Evolutionary conservation across 257 asterid species (phyloP).

Genomic region (Forsythia suspensa): DNA sequence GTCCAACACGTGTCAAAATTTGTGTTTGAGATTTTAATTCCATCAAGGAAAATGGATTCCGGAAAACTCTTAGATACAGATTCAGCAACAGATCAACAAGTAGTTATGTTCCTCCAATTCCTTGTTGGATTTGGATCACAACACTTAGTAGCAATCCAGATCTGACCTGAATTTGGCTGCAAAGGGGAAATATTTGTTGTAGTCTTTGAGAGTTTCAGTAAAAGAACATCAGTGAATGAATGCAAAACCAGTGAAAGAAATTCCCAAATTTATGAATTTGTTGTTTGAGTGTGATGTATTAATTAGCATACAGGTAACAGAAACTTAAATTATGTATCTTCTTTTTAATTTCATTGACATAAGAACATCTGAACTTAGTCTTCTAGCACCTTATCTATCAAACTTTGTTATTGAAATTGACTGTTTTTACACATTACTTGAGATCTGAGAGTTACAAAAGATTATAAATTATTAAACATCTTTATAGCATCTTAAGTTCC

Average conservation of each 20-base stretch:
- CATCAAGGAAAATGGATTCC: background rate
- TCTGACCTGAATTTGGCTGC: background rate
- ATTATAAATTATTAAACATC: background rate
- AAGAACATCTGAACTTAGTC: background rate
- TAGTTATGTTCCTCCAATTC: background rate
- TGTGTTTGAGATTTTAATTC: background rate
- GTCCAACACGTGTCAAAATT: background rate
- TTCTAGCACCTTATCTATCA: background rate
- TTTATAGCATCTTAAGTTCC: constrained; percentile 11
- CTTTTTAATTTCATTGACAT: background rate
- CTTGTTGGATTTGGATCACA: background rate
- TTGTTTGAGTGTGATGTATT: background rate
- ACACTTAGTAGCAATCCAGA: background rate
- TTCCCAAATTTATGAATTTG: background rate
- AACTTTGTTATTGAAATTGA: background rate
- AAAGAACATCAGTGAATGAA: background rate
- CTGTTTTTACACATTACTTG: background rate
- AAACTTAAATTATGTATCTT: too few relatives aligned
- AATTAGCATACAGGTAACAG: background rate
- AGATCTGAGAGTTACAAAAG: background rate
- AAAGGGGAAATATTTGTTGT: background rate
- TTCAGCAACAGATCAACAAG: background rate
- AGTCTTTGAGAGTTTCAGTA: background rate
- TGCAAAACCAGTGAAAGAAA: background rate
- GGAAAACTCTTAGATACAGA: background rate